Percentiles rank a stretch among this genome's conserved stretches.
phyloP scores from a whole-genome alignment of 1,284 basidiomycete genomes.

The Boletus calvinii region DNA sequence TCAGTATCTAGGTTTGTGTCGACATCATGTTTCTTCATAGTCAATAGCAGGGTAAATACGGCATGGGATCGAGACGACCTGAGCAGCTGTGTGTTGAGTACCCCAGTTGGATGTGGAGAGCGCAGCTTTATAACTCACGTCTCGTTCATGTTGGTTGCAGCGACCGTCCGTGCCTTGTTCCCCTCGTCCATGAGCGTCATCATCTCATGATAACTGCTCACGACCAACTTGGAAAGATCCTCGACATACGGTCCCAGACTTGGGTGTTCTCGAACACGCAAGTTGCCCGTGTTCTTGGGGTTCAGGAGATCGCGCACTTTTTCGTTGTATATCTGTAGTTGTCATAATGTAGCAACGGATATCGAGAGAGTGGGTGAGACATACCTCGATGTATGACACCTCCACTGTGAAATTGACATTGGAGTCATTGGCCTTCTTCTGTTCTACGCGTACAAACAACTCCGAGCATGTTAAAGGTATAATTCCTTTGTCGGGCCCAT shows the following conservation, averaged over 20 bases:
- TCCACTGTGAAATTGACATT: constrained; percentile 87
- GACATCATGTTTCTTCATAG: constrained; percentile 84
- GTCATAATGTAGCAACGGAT: neutral
- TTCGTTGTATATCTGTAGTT: constrained; percentile 88
- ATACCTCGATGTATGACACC: constrained; percentile 94
- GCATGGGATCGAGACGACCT: constrained; percentile 96
- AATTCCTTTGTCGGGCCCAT: constrained; percentile 95
- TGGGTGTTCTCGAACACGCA: constrained; percentile 96
- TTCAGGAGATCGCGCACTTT: constrained; percentile 97
- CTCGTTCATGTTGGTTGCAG: constrained; percentile 99
- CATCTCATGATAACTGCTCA: constrained; percentile 91
- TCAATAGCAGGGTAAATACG: constrained; percentile 92
- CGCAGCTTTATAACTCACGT: constrained; percentile 54
- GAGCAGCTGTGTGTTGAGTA: constrained; percentile 3
- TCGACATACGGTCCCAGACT: constrained; percentile 95
- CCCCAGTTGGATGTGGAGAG: neutral
- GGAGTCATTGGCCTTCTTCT: constrained; percentile 64
- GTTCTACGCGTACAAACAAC: constrained; percentile 81
- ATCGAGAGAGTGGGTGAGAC: constrained; percentile 14
- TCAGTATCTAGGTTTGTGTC: constrained; percentile 88
- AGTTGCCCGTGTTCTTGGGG: constrained; percentile 94
- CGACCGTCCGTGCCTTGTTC: constrained; percentile 96
- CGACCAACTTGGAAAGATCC: constrained; percentile 91
- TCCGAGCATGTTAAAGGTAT: constrained; percentile 95
- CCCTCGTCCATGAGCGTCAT: constrained; percentile 99